Evolutionary conservation across 2,329 filamentous ascomycete genomes (phyloP), one percentile per base, ranked within the genome.

Genomic region (Ophiostoma quercus): DNA sequence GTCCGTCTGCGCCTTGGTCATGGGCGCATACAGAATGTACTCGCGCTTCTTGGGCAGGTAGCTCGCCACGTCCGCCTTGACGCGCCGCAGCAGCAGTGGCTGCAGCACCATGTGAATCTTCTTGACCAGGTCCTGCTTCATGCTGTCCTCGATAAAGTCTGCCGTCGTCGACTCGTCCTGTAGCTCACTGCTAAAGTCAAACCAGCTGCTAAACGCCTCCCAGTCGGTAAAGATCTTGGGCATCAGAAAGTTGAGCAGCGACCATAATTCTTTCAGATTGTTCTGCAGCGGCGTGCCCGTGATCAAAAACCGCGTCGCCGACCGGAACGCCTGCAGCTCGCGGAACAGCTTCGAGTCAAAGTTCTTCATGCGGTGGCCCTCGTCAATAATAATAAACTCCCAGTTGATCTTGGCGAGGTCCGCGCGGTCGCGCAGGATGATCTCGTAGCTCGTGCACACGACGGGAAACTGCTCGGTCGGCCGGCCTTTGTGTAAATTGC

Each of bases 321-420:
- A 98, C 32, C 90, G 89, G 76, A 98, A 98, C 0, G 90, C 90
- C 73, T 95, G 88, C 0, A 99, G 81, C 74, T 97, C 92, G 66
- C 92, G 90, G 73, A 98, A 97, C 0, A 99, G 83, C 71, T 92
- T 91, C 39, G 94, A 96, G 67, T 98, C 94, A 73, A 96, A 90
- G 73, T 99, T 99, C 82, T 99, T 99, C 84, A 99, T 89, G 0
- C 95, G 90, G 77, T 99, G 95, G 0, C 95, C 95, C 80, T 99
- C 95, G 74, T 99, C 94, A 72, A 99, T 96, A 74, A 99, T 95
- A 76, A 99, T 97, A 75, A 97, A 97, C 69, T 96, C 92, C 95
- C 95, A 99, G 47, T 93, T 90, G 70, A 96, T 94, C 70, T 90
- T 90, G 0, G 88, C 88, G 5, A 99, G 81, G 47, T 89, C 89